Evolutionary conservation across 2,329 filamentous ascomycete genomes (phyloP).

Genomic region (Phaeosphaeriaceae sp.): DNA sequence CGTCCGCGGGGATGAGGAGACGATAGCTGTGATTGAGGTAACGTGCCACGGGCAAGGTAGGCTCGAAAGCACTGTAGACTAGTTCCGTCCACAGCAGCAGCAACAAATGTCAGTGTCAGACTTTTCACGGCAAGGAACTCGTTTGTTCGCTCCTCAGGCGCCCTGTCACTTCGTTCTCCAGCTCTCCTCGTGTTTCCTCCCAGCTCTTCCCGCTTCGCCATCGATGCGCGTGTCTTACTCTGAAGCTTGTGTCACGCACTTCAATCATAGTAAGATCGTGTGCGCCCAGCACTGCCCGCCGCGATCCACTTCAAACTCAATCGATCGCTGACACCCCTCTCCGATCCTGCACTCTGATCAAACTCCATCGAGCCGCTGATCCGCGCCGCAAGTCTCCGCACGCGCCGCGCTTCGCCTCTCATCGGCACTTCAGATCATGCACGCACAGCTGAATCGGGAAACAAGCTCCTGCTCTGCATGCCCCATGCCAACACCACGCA

Average conservation of each 20-base stretch:
- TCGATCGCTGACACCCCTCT: conserved; percentile 1
- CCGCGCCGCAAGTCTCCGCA: neutral
- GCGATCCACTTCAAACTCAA: neutral
- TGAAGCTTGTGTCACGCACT: neutral
- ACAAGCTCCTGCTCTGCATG: neutral
- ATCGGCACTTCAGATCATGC: conserved; percentile 3
- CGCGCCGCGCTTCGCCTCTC: neutral
- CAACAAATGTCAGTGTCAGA: neutral
- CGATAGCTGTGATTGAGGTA: neutral
- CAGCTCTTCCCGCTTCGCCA: neutral
- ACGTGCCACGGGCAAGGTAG: neutral
- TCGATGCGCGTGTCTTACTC: neutral
- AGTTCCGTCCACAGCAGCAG: neutral
- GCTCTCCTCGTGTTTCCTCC: neutral
- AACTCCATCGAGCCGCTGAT: neutral
- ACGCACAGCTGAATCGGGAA: neutral
- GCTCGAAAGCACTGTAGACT: neutral
- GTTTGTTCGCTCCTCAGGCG: neutral
- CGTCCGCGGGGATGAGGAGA: neutral
- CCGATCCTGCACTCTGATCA: neutral
- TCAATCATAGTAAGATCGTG: neutral
- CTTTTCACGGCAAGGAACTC: neutral
- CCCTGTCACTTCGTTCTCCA: neutral
- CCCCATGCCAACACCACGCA: too few species aligned
- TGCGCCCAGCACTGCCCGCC: neutral